Evolutionary conservation across 148 eudicot genomes (phyloP).

Genomic region (Chenopodium suecicum): DNA sequence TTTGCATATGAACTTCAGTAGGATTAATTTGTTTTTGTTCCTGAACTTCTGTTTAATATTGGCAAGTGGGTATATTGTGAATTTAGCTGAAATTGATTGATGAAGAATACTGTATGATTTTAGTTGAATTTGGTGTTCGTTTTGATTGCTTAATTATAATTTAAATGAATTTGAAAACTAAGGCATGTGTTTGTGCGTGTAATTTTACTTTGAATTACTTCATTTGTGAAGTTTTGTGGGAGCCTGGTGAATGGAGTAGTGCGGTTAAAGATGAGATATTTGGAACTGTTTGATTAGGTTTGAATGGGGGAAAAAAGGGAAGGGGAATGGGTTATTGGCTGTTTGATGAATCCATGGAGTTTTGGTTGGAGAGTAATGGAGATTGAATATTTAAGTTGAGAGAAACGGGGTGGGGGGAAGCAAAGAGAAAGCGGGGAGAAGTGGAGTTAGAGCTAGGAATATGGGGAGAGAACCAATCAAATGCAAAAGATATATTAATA

Average conservation of each 20-base stretch:
- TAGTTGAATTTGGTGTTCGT: neutral
- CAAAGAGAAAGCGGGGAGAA: too few species aligned
- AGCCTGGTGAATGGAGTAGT: neutral
- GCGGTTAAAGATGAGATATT: neutral
- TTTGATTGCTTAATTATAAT: neutral
- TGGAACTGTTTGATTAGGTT: conserved; percentile 1
- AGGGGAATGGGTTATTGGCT: neutral
- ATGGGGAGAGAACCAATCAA: too few species aligned
- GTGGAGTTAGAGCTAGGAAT: too few species aligned
- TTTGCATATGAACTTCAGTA: too few species aligned
- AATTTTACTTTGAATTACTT: neutral
- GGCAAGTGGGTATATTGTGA: neutral
- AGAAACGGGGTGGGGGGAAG: neutral
- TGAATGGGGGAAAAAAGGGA: neutral
- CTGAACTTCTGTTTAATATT: too few species aligned
- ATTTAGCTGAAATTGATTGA: neutral
- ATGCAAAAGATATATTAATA: neutral
- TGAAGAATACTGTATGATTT: too few species aligned
- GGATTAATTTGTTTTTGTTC: too few species aligned
- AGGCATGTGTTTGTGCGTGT: neutral
- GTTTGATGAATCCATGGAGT: neutral
- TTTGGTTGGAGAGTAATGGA: neutral
- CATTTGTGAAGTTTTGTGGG: neutral
- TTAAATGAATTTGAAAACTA: neutral
- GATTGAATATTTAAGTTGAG: neutral